Evolutionary conservation across 768 basidiomycete genomes (phyloP).

Genomic region (Trametes villosa): DNA sequence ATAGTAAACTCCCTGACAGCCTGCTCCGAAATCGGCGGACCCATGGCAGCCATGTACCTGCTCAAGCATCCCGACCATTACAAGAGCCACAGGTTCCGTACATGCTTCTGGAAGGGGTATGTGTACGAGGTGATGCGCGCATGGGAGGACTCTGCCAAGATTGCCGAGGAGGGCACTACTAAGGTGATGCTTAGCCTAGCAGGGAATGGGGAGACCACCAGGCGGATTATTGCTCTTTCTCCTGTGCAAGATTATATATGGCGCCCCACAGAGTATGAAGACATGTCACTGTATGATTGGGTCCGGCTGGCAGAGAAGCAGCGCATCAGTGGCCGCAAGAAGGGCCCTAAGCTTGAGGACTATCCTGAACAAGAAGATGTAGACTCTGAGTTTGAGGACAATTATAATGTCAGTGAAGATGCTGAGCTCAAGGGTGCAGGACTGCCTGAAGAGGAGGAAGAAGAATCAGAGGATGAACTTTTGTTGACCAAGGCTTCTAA

Average conservation of each 20-base stretch:
- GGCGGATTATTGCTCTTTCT: constrained; percentile 8
- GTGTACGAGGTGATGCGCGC: too few species aligned
- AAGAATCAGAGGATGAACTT: constrained; percentile 3
- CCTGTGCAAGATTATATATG: too few species aligned
- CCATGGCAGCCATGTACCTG: constrained; percentile 18
- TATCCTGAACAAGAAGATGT: not conserved
- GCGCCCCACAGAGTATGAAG: too few species aligned
- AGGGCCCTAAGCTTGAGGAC: not conserved
- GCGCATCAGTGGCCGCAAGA: not conserved
- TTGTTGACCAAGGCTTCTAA: too few species aligned
- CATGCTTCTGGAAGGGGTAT: constrained; percentile 18
- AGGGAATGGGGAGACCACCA: not conserved
- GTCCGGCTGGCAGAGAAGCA: not conserved
- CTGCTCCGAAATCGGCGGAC: too few species aligned
- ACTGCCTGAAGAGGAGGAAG: not conserved
- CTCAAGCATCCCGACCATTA: constrained; percentile 25
- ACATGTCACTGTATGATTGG: not conserved
- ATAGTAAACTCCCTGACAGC: too few species aligned
- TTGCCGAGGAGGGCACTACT: not conserved
- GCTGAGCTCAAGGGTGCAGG: not conserved
- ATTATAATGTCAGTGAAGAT: not conserved
- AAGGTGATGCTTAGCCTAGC: constrained; percentile 8
- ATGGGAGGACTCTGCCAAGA: too few species aligned
- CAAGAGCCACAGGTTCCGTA: constrained; percentile 15
- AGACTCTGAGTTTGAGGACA: not conserved